These are phyloP conservation scores for Eudorina sp. DNA, from an alignment of 139 green algal genomes.

Conservation along the genomic window DNA sequence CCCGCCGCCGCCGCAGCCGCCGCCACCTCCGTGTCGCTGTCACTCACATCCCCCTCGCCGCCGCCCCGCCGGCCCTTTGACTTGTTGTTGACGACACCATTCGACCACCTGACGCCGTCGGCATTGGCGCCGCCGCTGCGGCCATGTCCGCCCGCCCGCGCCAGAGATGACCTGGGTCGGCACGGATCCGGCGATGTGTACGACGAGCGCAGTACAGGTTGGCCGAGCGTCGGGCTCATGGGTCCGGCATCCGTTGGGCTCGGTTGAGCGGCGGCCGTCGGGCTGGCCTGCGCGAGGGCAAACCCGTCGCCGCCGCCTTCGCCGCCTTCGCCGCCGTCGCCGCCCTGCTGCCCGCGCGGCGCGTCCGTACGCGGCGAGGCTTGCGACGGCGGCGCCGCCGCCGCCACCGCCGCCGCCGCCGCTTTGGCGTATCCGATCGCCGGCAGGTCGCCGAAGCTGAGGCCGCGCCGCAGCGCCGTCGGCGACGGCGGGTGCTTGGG, in stretches of 20 bases:
- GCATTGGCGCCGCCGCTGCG: not conserved
- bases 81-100: not conserved
- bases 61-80: not conserved
- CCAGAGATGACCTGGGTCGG: conserved; percentile 8
- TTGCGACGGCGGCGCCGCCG: not conserved
- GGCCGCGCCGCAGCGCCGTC: not conserved
- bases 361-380: too few relatives aligned
- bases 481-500: not conserved
- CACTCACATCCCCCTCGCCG: not conserved
- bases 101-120: conserved; percentile 36
- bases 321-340: not conserved
- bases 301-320: too few relatives aligned
- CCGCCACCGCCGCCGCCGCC: not conserved
- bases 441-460: not conserved
- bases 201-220: too few relatives aligned
- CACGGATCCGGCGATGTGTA: not conserved
- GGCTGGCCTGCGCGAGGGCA: too few relatives aligned
- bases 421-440: not conserved
- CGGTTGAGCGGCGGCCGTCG: too few relatives aligned
- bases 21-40: conserved; percentile 9
- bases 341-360: not conserved
- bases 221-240: too few relatives aligned
- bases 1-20: too few relatives aligned
- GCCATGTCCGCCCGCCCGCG: not conserved
- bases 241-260: too few relatives aligned